Evolutionary conservation across 108 stramenopile genomes (phyloP).

Genomic region (Nitzschia inconspicua): DNA sequence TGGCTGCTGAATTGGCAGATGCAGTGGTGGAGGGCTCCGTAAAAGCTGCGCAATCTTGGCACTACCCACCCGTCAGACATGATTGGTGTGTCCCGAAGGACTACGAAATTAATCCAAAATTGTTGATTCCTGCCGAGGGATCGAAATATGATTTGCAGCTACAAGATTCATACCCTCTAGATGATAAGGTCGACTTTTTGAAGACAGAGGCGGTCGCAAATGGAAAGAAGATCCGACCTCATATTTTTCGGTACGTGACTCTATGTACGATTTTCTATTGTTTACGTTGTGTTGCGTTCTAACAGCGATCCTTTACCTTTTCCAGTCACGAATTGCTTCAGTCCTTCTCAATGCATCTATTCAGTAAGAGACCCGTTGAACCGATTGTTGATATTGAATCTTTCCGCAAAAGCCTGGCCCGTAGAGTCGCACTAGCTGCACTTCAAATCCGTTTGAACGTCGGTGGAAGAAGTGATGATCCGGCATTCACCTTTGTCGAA

Average conservation of each 20-base stretch:
- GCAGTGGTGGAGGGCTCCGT: constrained; percentile 74
- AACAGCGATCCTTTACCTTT: neutral
- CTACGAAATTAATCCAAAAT: constrained; percentile 29
- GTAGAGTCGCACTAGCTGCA: constrained; percentile 90
- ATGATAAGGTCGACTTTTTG: constrained; percentile 78
- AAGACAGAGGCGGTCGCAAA: constrained; percentile 55
- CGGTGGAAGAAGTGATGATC: constrained; percentile 85
- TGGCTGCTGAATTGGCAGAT: constrained; percentile 68
- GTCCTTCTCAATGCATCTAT: constrained; percentile 93
- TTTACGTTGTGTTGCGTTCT: neutral
- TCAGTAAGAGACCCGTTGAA: constrained; percentile 95
- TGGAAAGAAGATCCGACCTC: constrained; percentile 76
- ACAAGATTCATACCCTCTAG: constrained; percentile 64
- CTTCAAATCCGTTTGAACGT: constrained; percentile 96
- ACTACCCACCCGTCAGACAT: constrained; percentile 87
- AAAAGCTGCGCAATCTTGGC: constrained; percentile 87
- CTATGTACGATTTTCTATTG: neutral
- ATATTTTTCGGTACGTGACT: constrained; percentile 65
- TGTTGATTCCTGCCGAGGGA: constrained; percentile 24
- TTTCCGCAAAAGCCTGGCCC: constrained; percentile 82
- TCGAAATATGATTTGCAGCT: constrained; percentile 77
- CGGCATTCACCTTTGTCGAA: constrained; percentile 96
- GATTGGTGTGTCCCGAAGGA: constrained; percentile 68
- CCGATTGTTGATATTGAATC: constrained; percentile 79
- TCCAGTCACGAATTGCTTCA: constrained; percentile 86